phyloP scores from a whole-genome alignment of 139 green algal genomes.

The Chlorella sorokiniana region DNA sequence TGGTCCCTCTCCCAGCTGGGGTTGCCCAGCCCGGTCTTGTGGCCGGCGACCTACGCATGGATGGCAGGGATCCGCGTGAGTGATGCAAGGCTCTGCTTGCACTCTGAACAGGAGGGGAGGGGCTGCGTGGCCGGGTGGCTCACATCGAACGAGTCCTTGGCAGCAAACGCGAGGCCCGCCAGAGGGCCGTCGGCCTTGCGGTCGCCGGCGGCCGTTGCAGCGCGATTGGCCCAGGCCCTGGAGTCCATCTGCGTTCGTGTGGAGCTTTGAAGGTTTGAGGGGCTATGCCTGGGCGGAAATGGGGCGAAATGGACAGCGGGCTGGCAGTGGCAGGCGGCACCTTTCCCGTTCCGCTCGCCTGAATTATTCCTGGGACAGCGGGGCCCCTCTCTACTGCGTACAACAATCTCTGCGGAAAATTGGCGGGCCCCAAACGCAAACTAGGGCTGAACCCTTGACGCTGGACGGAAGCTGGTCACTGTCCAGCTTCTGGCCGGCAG shows the following conservation, averaged over 20 bases:
- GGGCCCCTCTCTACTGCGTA: no score
- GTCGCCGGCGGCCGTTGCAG: background rate
- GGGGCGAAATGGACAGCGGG: no score
- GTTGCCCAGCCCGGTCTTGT: conserved; percentile 54
- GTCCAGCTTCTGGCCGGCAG: no score
- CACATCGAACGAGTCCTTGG: conserved; percentile 56
- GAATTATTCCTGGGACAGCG: no score
- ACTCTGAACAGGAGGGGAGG: background rate
- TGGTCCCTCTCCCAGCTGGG: conserved; percentile 33
- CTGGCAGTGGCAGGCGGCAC: no score
- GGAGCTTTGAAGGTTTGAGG: background rate
- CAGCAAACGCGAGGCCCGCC: conserved; percentile 34
- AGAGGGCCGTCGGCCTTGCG: background rate
- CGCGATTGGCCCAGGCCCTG: background rate
- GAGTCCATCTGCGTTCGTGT: background rate
- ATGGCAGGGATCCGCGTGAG: conserved; percentile 76
- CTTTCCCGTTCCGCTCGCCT: no score
- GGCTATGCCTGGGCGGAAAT: background rate
- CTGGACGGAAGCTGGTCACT: no score
- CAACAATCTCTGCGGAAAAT: no score
- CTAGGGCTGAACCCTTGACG: no score
- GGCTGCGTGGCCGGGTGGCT: background rate
- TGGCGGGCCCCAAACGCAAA: no score
- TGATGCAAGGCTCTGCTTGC: conserved; percentile 47
- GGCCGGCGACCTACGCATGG: conserved; percentile 72